Evolutionary conservation across 352 stramenopile genomes (phyloP).

Genomic region (Blastocystis sp.): DNA sequence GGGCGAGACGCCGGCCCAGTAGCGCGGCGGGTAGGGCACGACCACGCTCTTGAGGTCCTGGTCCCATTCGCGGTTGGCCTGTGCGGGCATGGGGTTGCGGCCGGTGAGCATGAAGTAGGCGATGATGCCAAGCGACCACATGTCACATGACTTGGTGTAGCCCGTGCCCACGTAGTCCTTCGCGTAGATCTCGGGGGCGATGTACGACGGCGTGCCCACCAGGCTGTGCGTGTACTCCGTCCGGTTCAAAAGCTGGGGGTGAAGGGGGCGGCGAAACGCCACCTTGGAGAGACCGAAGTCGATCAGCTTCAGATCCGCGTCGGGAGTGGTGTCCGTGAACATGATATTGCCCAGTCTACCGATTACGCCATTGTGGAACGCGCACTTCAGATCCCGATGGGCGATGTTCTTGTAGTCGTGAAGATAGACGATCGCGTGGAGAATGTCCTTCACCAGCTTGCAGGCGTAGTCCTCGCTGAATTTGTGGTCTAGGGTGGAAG

Average conservation of each 20-base stretch:
- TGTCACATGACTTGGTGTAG: conserved; percentile 61
- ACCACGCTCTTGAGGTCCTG: not conserved
- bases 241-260: not conserved
- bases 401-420: conserved; percentile 69
- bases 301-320: conserved; percentile 67
- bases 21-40: conserved; percentile 35
- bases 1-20: conserved; percentile 3
- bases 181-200: conserved; percentile 57
- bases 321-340: conserved; percentile 43
- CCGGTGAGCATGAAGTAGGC: conserved; percentile 57
- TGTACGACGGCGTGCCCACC: conserved; percentile 59
- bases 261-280: not conserved
- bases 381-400: conserved; percentile 62
- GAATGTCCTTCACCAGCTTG: conserved; percentile 44
- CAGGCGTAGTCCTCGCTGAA: conserved; percentile 61
- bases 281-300: conserved; percentile 68
- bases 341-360: conserved; percentile 59
- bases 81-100: conserved; percentile 35
- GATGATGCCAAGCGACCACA: conserved; percentile 63
- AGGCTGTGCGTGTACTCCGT: conserved; percentile 50
- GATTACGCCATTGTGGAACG: not conserved
- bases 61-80: not conserved
- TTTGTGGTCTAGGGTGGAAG: conserved; percentile 34
- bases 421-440: conserved; percentile 64
- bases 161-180: conserved; percentile 22